Conservation (phyloP, 2,329 filamentous ascomycete genomes). For the Pseudogymnoascus sp. region DNA sequence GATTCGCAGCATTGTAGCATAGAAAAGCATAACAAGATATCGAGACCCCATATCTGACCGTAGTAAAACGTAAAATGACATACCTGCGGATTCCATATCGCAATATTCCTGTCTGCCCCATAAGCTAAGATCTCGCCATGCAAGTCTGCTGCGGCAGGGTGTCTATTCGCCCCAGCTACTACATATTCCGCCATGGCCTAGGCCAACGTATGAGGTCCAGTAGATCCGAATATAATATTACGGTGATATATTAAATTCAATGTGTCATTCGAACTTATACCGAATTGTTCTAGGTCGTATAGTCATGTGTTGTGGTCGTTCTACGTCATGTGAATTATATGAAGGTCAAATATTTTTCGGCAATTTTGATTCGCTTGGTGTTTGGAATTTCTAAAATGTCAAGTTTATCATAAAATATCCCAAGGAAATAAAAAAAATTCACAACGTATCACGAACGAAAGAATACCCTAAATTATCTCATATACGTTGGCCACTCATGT, state of each 20-base stretch:
- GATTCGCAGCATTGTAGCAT: background rate
- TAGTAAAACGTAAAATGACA: constrained; percentile 28
- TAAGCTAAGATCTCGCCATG: constrained; percentile 68
- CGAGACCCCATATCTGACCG: background rate
- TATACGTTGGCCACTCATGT: background rate
- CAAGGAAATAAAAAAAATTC: background rate
- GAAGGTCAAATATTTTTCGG: constrained; percentile 2
- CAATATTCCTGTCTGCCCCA: constrained; percentile 82
- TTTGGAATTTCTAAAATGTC: background rate
- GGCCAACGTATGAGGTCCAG: background rate
- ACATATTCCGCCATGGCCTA: constrained; percentile 20
- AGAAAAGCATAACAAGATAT: background rate
- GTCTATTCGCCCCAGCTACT: constrained; percentile 77
- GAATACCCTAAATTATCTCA: background rate
- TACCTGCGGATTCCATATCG: constrained; percentile 77
- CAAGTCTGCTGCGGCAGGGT: constrained; percentile 89
- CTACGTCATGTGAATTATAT: constrained; percentile 9
- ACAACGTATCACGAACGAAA: background rate
- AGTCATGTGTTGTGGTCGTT: constrained; percentile 7
- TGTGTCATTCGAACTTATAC: background rate
- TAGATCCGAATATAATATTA: background rate
- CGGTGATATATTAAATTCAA: background rate
- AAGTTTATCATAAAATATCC: background rate
- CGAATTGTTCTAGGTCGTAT: background rate
- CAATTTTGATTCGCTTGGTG: constrained; percentile 4